Evolutionary conservation across 2,329 filamentous ascomycete species (phyloP).

Genomic region (Scytalidium lignicola): DNA sequence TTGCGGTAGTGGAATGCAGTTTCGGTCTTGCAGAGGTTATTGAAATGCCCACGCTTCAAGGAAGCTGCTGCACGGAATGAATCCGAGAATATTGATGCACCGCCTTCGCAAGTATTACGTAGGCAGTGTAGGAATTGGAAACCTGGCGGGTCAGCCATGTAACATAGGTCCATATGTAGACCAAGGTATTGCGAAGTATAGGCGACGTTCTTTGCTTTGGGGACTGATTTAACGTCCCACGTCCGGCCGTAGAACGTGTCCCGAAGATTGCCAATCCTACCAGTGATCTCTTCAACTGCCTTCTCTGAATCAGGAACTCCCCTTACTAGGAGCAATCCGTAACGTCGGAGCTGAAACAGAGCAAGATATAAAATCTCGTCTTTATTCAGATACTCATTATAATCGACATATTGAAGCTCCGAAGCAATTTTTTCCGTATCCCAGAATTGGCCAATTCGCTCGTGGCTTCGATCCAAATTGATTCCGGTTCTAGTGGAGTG

Average conservation of each 20-base stretch:
- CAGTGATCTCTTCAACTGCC: slow-evolving; percentile 63
- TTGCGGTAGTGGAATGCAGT: slow-evolving; percentile 66
- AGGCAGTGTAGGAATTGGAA: slow-evolving; percentile 89
- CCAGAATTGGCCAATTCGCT: slow-evolving; percentile 36
- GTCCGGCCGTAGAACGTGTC: slow-evolving; percentile 88
- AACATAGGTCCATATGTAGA: slow-evolving; percentile 91
- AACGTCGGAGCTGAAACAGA: slow-evolving; percentile 55
- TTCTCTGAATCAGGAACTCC: slow-evolving; percentile 64
- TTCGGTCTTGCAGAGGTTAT: slow-evolving; percentile 34
- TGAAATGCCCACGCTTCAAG: slow-evolving; percentile 28
- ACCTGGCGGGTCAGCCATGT: slow-evolving; percentile 72
- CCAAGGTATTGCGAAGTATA: slow-evolving; percentile 79
- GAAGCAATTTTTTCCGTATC: slow-evolving; percentile 37
- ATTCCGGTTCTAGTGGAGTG: neutral
- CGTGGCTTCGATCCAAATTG: neutral
- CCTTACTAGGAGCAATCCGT: slow-evolving; percentile 73
- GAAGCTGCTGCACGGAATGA: slow-evolving; percentile 54
- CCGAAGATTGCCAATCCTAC: slow-evolving; percentile 70
- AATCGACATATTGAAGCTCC: slow-evolving; percentile 57
- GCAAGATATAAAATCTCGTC: slow-evolving; percentile 54
- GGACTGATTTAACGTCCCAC: slow-evolving; percentile 82
- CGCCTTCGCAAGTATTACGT: slow-evolving; percentile 71
- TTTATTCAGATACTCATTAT: slow-evolving; percentile 62
- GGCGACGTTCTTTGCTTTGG: slow-evolving; percentile 83
- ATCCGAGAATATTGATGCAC: slow-evolving; percentile 83